Base-by-base conservation (phyloP, 2,329 filamentous ascomycete genomes). In the Ambrosiella beaveri region DNA sequence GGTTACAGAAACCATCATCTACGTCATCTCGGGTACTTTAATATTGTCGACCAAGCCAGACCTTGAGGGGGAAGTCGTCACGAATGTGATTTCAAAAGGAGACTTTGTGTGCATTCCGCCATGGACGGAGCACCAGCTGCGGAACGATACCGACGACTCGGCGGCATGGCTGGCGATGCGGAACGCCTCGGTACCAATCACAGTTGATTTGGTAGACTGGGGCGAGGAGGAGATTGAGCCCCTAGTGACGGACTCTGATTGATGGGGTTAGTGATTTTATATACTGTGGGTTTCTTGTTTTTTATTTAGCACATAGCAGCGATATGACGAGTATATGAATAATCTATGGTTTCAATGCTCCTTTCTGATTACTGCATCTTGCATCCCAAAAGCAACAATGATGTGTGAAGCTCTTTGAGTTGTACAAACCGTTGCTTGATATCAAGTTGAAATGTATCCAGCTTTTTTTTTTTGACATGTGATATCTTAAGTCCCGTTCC, bases 91-190 rank as follows among this genome's bases (percentile, higher is more conserved):
- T 6, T 68, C 68, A 1, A 73, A 79, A 0, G 84, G 85, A 0
- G 84, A 87, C 66, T 88, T 85, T 67, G 82, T 82, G 2, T 74
- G 86, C 57, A 76, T 88, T 11, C 84, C 84, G 0, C 78, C 82
- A 0, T 86, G 77, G 74, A 79, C 80, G 0, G 83, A 88, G 66
- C 82, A 88, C 68, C 82, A 86, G 66, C 76, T 83, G 57, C 71
- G 82, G 17, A 88, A 88, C 64, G 77, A 85, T 41, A 75, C 76
- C 1, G 78, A 81, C 49, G 67, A 65, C 54, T 79, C 84, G 52
- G 70, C 84, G 1, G 75, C 80, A 41, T 85, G 82, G 80, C 75
- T 85, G 9, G 75, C 87, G 50, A 79, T 81, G 4, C 75, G 82
- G 19, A 80, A 77, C 62, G 84, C 82, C 0, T 66, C 75, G 1